Conservation (phyloP, 164 flowering plant genomes). For the Umbellularia californica region DNA sequence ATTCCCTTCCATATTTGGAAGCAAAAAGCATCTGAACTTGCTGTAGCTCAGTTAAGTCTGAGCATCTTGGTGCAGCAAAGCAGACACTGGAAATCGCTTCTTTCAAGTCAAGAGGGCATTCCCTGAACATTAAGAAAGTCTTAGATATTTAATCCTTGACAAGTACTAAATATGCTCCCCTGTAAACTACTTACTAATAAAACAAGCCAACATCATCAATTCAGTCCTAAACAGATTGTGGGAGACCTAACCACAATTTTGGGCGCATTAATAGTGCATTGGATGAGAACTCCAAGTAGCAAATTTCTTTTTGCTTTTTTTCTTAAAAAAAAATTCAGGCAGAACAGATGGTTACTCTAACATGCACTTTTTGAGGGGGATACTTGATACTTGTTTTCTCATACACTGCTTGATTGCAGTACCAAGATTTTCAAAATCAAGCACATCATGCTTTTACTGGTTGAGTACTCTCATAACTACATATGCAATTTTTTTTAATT, state of each 20-base stretch:
- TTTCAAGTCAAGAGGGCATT: conserved; percentile 92
- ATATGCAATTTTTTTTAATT: too few species aligned
- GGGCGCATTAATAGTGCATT: neutral
- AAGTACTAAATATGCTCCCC: neutral
- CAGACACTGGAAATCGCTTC: conserved; percentile 95
- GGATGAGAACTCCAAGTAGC: neutral
- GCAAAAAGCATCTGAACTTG: conserved; percentile 83
- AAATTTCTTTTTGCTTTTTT: too few species aligned
- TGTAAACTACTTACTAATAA: neutral
- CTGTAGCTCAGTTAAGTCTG: conserved; percentile 86
- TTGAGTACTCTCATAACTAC: too few species aligned
- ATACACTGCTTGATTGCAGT: neutral
- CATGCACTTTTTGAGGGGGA: neutral
- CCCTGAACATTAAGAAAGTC: conserved; percentile 44
- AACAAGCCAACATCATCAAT: neutral
- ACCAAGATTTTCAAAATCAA: neutral
- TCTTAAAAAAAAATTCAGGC: too few species aligned
- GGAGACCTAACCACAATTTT: too few species aligned
- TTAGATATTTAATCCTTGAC: neutral
- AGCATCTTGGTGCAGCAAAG: conserved; percentile 98
- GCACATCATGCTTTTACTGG: too few species aligned
- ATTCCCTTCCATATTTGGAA: conserved; percentile 86
- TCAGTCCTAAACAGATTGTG: too few species aligned
- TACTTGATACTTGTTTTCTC: neutral
- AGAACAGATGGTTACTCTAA: neutral